A percentile compares a stretch with the other conserved stretches of the same genome.
Evolutionary conservation across 768 basidiomycete species (phyloP).

Genomic region (Baorangia bicolor): DNA sequence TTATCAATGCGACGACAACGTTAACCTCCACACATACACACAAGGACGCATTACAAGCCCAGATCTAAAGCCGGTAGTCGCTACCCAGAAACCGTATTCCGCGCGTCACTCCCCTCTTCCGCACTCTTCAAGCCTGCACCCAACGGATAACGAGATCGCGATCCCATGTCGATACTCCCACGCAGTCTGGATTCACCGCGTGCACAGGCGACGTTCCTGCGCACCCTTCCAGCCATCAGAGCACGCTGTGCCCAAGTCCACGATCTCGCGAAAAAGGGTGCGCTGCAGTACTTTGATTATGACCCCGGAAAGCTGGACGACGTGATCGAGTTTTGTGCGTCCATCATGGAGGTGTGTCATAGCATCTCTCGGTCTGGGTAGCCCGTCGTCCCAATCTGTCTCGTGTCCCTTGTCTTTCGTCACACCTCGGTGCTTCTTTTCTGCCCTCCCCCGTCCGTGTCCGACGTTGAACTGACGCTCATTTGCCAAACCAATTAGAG

Average conservation of each 20-base stretch:
- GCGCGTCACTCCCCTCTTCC: too few species aligned
- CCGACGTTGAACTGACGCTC: not conserved
- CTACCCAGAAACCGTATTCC: not conserved
- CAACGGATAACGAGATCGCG: not conserved
- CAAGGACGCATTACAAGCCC: not conserved
- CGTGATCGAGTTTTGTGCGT: constrained; percentile 71
- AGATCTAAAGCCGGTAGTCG: not conserved
- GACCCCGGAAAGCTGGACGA: constrained; percentile 70
- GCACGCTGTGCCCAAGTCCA: constrained; percentile 80
- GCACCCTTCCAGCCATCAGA: constrained; percentile 86
- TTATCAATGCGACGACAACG: not conserved
- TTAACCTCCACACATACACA: not conserved
- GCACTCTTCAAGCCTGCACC: too few species aligned
- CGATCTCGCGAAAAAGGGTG: constrained; percentile 68
- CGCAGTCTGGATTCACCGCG: constrained; percentile 11
- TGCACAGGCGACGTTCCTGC: constrained; percentile 60
- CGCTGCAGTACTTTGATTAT: constrained; percentile 85
- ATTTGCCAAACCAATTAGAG: constrained; percentile 48
- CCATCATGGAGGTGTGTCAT: constrained; percentile 77
- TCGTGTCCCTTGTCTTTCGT: not conserved
- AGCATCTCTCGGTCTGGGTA: too few species aligned
- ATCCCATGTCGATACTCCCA: constrained; percentile 6
- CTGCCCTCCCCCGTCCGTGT: not conserved
- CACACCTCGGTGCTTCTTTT: not conserved
- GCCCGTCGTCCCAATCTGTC: too few species aligned